Base-by-base conservation (phyloP, 1,139 yeast species). In the Pneumocystis murina region DNA sequence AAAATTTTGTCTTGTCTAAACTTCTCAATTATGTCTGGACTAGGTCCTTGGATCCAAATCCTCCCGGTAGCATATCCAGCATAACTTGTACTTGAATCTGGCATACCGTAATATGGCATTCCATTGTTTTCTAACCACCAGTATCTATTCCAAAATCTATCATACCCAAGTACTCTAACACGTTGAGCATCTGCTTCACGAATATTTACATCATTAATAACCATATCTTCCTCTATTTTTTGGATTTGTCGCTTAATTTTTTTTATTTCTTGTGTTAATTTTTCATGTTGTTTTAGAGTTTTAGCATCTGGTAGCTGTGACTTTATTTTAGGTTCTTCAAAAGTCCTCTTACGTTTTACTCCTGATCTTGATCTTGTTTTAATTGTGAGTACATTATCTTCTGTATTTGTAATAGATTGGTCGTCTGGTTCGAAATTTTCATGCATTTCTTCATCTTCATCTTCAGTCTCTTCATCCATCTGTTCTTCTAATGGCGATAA, bases 121-220 rank as follows among this genome's bases (percentile, higher is more conserved):
- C 97, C 97, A 71, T 86, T 86, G 68, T 82, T 80, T 72, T 92
- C 97, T 72, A 91, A 84, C 96, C 96, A 92, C 95, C 96, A 94
- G 73, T 91, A 92, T 68, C 92, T 79, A 75, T 92, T 94, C 72
- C 78, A 89, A 67, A 82, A 81, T 64, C 96, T 78, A 73, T 92
- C 99, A 68, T 84, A 81, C 4, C 99, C 99, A 38, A 92, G 76
- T 62, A 83, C 78, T 66, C 82, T 82, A 59, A 90, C 80, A 66
- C 98, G 76, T 72, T 90, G 96, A 67, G 87, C 80, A 71, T 91
- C 96, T 20, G 74, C 68, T 20, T 69, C 70, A 2, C 73, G 70
- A 35, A 77, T 68, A 62, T 72, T 72, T 20, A 67, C 68, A 68
- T 84, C 77, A 1, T 73, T 70, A 39, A 75, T 76, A 6, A 83